Percentiles rank a stretch among this genome's conserved stretches.
Conservation (phyloP, 2,329 filamentous ascomycete species). For the Tolypocladium endophyticum region DNA sequence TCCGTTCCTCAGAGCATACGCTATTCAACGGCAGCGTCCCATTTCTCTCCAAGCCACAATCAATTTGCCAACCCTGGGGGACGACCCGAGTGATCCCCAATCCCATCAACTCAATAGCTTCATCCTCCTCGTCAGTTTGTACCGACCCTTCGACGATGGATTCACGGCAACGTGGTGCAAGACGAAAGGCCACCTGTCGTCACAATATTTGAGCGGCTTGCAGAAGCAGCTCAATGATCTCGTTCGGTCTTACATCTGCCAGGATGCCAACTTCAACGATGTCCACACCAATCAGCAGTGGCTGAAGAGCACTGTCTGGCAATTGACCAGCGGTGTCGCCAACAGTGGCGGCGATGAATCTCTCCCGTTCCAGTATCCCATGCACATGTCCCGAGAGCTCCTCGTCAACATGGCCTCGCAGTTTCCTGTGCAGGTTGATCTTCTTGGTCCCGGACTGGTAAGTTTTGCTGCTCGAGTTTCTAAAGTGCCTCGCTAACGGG, state of each 20-base stretch:
- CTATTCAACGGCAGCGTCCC: constrained; percentile 58
- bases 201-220: constrained; percentile 44
- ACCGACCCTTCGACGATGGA: constrained; percentile 54
- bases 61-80: constrained; percentile 49
- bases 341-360: constrained; percentile 34
- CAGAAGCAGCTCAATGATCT: constrained; percentile 53
- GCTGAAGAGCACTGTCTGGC: constrained; percentile 55
- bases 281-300: constrained; percentile 51
- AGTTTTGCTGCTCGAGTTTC: constrained; percentile 16
- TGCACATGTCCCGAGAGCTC: constrained; percentile 52
- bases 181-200: constrained; percentile 44
- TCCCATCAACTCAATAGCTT: constrained; percentile 44
- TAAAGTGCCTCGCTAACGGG: background rate
- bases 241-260: constrained; percentile 39
- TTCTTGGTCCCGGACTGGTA: constrained; percentile 65
- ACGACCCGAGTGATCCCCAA: constrained; percentile 47
- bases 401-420: constrained; percentile 56
- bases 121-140: constrained; percentile 50
- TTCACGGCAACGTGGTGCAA: constrained; percentile 60
- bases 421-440: constrained; percentile 63
- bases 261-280: constrained; percentile 44
- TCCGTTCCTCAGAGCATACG: constrained; percentile 44
- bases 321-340: constrained; percentile 45
- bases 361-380: constrained; percentile 53
- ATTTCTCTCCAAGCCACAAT: constrained; percentile 61